Conservation (phyloP, 768 basidiomycete species). For the Pholiota molesta region DNA sequence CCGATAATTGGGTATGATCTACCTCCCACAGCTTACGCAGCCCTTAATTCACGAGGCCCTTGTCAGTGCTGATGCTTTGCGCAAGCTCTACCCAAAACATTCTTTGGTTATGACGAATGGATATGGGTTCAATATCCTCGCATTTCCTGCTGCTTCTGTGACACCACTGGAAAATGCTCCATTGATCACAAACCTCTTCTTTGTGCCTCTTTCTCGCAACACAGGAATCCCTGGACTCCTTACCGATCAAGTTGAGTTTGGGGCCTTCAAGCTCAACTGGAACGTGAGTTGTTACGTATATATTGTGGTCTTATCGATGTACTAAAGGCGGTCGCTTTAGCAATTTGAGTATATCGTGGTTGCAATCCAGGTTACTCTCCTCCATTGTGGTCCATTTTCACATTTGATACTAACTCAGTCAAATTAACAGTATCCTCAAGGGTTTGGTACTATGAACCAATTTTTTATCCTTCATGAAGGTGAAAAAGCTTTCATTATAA, state of each 20-base stretch:
- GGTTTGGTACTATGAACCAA: constrained; percentile 30
- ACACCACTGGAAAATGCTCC: constrained; percentile 51
- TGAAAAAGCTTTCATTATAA: constrained; percentile 9
- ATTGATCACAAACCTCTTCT: constrained; percentile 51
- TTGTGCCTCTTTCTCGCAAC: constrained; percentile 49
- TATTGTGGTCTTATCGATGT: not conserved
- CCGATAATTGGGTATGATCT: constrained; percentile 44
- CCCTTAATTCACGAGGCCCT: not conserved
- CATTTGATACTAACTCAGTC: not conserved
- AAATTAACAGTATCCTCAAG: constrained; percentile 32
- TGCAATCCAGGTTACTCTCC: constrained; percentile 42
- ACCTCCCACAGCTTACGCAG: not conserved
- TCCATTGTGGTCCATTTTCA: not conserved
- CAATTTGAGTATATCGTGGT: constrained; percentile 60
- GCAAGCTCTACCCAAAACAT: constrained; percentile 61
- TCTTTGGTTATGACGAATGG: constrained; percentile 59
- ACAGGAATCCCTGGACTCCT: constrained; percentile 54
- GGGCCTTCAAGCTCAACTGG: constrained; percentile 60
- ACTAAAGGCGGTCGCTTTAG: constrained; percentile 30
- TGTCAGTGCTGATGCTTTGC: constrained; percentile 49
- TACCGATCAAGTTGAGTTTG: constrained; percentile 52
- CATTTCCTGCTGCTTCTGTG: constrained; percentile 50
- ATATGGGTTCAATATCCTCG: constrained; percentile 46
- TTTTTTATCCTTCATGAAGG: constrained; percentile 67
- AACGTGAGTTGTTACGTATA: constrained; percentile 41